phyloP scores from a whole-genome alignment of 2,329 filamentous ascomycete genomes.

The Rasamsonia emersonii region DNA sequence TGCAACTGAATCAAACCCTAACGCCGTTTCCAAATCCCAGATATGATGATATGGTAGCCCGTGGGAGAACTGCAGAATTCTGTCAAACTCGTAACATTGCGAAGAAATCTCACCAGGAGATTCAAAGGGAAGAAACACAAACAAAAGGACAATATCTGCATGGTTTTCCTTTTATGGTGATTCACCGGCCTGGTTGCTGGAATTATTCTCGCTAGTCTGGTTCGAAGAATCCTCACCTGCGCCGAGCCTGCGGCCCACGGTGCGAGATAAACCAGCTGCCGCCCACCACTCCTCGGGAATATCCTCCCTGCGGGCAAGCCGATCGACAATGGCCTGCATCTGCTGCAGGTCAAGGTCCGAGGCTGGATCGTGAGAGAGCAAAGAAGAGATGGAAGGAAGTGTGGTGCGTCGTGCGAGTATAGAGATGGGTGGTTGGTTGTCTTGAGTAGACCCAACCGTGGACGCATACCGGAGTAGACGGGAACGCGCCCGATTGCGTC shows the following conservation, averaged over 20 bases:
- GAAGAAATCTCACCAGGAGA: neutral
- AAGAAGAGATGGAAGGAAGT: conserved; percentile 23
- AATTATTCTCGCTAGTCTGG: too few relatives aligned
- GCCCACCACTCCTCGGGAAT: conserved; percentile 80
- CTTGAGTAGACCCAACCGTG: conserved; percentile 22
- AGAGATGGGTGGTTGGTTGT: conserved; percentile 21
- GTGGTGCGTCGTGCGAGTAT: conserved; percentile 3
- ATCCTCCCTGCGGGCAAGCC: conserved; percentile 61
- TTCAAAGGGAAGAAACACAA: neutral
- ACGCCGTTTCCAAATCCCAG: too few relatives aligned
- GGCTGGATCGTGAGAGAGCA: conserved; percentile 20
- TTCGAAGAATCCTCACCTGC: conserved; percentile 16
- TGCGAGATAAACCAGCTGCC: conserved; percentile 57
- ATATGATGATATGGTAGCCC: too few relatives aligned
- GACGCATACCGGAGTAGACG: conserved; percentile 15
- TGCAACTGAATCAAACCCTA: too few relatives aligned
- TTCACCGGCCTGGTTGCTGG: too few relatives aligned
- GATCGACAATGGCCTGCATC: conserved; percentile 64
- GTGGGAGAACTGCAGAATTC: neutral
- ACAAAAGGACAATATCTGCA: too few relatives aligned
- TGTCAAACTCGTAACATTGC: neutral
- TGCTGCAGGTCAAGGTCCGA: conserved; percentile 42
- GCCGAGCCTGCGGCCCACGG: conserved; percentile 25
- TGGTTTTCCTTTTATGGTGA: too few relatives aligned
- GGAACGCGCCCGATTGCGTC: conserved; percentile 1